Percentiles rank a stretch among this genome's conserved stretches.
Evolutionary conservation across 1,139 yeast species (phyloP).

Genomic region (Debaryomycetaceae sp.): DNA sequence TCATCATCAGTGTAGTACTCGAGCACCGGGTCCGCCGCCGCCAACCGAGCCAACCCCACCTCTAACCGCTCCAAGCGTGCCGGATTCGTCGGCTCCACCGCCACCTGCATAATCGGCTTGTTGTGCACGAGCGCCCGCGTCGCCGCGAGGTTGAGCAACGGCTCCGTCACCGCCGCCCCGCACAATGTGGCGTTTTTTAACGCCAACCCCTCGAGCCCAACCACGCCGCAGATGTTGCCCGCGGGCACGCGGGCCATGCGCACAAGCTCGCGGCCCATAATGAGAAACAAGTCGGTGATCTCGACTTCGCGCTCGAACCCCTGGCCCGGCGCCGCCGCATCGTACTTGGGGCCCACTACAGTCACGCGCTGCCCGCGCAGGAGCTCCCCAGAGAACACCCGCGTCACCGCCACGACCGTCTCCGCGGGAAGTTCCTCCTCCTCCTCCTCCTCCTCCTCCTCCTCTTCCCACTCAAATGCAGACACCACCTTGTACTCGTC

Average conservation of each 20-base stretch:
- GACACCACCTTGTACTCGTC: slow-evolving; percentile 29
- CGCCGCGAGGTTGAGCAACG: slow-evolving; percentile 67
- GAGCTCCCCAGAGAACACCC: slow-evolving; percentile 84
- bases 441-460: slow-evolving; percentile 39
- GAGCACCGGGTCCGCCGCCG: slow-evolving; percentile 91
- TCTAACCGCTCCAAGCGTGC: slow-evolving; percentile 72
- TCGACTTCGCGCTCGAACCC: slow-evolving; percentile 42
- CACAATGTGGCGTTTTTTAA: slow-evolving; percentile 84
- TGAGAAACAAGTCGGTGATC: slow-evolving; percentile 66
- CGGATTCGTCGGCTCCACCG: slow-evolving; percentile 89
- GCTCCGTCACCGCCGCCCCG: slow-evolving; percentile 43
- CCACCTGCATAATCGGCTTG: slow-evolving; percentile 86
- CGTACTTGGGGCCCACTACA: slow-evolving; percentile 83
- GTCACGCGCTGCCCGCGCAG: slow-evolving; percentile 68
- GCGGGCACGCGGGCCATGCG: slow-evolving; percentile 81
- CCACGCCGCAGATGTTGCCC: slow-evolving; percentile 92
- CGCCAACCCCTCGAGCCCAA: slow-evolving; percentile 79
- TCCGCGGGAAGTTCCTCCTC: slow-evolving; percentile 48
- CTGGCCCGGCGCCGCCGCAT: slow-evolving; percentile 59
- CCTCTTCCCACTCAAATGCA: slow-evolving; percentile 47
- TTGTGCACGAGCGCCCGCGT: slow-evolving; percentile 55
- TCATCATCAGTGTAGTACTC: slow-evolving; percentile 77
- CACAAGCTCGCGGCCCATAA: slow-evolving; percentile 91
- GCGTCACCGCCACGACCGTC: slow-evolving; percentile 77
- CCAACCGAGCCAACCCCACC: slow-evolving; percentile 70